These are phyloP conservation scores for Suillus americanus DNA, from an alignment of 768 basidiomycete species.

Conservation along the genomic window DNA sequence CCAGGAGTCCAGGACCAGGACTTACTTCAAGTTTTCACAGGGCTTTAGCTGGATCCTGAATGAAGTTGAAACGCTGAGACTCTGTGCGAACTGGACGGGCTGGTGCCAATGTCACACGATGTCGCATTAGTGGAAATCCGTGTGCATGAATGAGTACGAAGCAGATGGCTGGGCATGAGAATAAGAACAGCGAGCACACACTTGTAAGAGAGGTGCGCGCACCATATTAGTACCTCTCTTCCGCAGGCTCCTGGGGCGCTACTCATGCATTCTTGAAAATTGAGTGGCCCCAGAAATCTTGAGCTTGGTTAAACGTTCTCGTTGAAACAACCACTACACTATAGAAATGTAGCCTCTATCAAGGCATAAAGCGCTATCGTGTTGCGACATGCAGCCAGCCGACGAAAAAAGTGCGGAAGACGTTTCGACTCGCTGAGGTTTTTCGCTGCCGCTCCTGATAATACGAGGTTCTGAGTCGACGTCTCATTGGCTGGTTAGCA, in stretches of 20 bases:
- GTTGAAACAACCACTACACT: not conserved
- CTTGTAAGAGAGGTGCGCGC: not conserved
- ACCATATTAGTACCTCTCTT: constrained; percentile 1
- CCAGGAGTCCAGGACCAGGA: too few species aligned
- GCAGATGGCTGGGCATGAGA: not conserved
- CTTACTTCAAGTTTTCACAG: not conserved
- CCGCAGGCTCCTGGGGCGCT: constrained; percentile 40
- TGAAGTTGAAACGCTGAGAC: not conserved
- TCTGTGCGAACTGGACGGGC: not conserved
- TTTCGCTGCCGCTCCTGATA: constrained; percentile 19
- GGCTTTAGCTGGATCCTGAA: not conserved
- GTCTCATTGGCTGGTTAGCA: not conserved
- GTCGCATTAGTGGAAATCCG: not conserved
- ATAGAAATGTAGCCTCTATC: not conserved
- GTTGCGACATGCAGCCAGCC: constrained; percentile 48
- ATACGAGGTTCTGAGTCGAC: not conserved
- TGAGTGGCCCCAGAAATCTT: constrained; percentile 47
- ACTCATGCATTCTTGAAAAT: constrained; percentile 44
- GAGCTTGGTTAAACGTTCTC: constrained; percentile 34
- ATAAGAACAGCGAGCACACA: not conserved
- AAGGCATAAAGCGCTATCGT: constrained; percentile 35
- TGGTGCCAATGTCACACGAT: too few species aligned
- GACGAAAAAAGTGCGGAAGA: constrained; percentile 45
- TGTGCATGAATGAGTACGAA: not conserved
- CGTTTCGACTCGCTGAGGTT: constrained; percentile 37